phyloP scores from a whole-genome alignment of 345 rosid genomes.

The Erucastrum elatum region DNA sequence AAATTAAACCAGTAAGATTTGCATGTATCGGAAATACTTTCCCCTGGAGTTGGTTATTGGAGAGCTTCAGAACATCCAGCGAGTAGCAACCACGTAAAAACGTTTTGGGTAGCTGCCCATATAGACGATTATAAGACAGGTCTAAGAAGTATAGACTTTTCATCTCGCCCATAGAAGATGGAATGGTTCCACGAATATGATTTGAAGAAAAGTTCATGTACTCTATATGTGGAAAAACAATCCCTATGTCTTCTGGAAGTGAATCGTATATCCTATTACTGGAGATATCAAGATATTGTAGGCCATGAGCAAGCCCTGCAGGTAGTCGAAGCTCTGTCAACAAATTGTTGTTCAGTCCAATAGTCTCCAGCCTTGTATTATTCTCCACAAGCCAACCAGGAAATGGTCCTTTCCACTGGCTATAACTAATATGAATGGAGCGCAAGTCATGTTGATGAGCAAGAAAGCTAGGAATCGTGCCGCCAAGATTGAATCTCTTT shows the following conservation, averaged over 20 bases:
- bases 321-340: conserved; percentile 24
- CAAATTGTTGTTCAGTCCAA: background rate
- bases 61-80: background rate
- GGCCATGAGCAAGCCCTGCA: background rate
- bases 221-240: background rate
- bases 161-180: conserved; percentile 14
- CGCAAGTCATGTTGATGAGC: conserved; percentile 13
- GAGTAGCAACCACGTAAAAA: background rate
- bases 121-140: conserved; percentile 7
- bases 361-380: conserved; percentile 3
- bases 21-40: background rate
- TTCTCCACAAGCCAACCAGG: conserved; percentile 28
- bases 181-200: conserved; percentile 3
- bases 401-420: conserved; percentile 11
- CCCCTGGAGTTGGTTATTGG: background rate
- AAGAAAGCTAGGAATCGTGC: background rate
- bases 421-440: conserved; percentile 7
- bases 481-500: background rate
- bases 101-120: background rate
- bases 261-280: background rate
- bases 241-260: conserved; percentile 15
- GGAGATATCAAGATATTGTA: conserved; percentile 16
- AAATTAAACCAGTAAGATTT: background rate
- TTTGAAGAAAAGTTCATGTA: conserved; percentile 9
- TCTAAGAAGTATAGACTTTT: background rate